A percentile compares a stretch with the other conserved stretches of the same genome.
Evolutionary conservation across 2,329 filamentous ascomycete genomes (phyloP).

Genomic region (Nannizziopsis arthrosporioides): DNA sequence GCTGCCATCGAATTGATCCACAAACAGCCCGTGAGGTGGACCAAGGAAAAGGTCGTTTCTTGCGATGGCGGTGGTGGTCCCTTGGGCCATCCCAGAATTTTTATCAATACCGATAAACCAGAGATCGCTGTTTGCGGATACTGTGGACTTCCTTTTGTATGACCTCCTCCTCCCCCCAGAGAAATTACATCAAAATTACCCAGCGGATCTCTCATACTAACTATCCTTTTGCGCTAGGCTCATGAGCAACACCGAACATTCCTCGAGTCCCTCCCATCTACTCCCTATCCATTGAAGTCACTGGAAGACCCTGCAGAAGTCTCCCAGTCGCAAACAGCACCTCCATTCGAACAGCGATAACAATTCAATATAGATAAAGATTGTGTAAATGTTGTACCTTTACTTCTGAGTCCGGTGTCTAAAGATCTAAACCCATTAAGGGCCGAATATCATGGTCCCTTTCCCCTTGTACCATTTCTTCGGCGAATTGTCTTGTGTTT

Average conservation of each 20-base stretch:
- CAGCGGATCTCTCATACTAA: not conserved
- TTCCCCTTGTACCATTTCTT: not conserved
- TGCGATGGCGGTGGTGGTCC: slow-evolving; percentile 91
- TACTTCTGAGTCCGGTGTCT: not conserved
- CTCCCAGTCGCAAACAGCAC: slow-evolving; percentile 47
- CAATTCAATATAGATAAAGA: slow-evolving; percentile 17
- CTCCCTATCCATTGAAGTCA: slow-evolving; percentile 68
- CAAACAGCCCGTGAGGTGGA: slow-evolving; percentile 89
- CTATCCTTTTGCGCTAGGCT: slow-evolving; percentile 46
- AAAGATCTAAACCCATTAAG: not conserved
- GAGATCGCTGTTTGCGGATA: slow-evolving; percentile 85
- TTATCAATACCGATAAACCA: slow-evolving; percentile 96
- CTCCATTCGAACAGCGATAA: slow-evolving; percentile 50
- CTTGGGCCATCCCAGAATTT: slow-evolving; percentile 80
- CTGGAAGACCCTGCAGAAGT: slow-evolving; percentile 49
- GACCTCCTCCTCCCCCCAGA: slow-evolving; percentile 28
- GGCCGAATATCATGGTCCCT: no score
- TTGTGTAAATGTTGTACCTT: not conserved
- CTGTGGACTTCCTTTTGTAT: slow-evolving; percentile 84
- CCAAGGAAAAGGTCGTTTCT: slow-evolving; percentile 64
- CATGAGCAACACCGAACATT: slow-evolving; percentile 78
- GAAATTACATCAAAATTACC: not conserved
- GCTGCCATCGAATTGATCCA: slow-evolving; percentile 94
- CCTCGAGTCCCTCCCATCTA: slow-evolving; percentile 68
- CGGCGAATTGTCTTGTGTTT: slow-evolving; percentile 3